Base-by-base conservation (phyloP, 192 early-diverging fungal species). In the Coemansia sp. region DNA sequence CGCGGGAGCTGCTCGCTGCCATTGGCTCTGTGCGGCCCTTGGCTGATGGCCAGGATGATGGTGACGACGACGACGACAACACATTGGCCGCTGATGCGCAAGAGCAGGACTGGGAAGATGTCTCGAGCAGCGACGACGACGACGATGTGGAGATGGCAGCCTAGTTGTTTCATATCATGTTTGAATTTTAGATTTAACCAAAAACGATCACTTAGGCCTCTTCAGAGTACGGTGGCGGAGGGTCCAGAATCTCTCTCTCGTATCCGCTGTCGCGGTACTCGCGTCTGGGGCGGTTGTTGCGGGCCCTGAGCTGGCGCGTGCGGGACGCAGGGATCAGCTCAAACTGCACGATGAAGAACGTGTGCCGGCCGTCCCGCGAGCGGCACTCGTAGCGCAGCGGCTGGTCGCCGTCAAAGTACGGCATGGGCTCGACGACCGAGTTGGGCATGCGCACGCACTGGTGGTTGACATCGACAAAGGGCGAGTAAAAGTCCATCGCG, bases 381-480 rank as follows among this genome's bases (percentile, higher is more conserved):
- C 76, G 66, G 52, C 76, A 79, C 63, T 79, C 76, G 43, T 79
- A 79, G 65, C 76, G 69, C 48, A 79, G 43, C 4, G 76, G 76
- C 69, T 65, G 64, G 46, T 72, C 76, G 54, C 65, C 62, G 57
- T 79, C 69, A 24, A 79, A 79, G 38, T 60, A 79, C 4, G 76
- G 76, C 76, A 79, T 79, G 30, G 76, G 76, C 66, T 79, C 76
- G 30, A 79, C 76, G 0, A 79, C 66, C 14, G 76, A 56, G 30
- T 79, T 79, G 35, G 76, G 76, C 76, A 79, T 79, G 52, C 76
- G 69, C 46, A 79, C 69, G 69, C 76, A 79, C 62, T 79, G 76
- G 76, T 79, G 69, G 62, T 79, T 79, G 58, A 79, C 69, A 42
- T 79, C 76, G 33, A 79, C 67, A 49, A 79, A 79, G 11, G 76